Percentiles rank a stretch among this genome's conserved stretches.
phyloP scores from a whole-genome alignment of 768 basidiomycete species.

The Jaapia argillacea region DNA sequence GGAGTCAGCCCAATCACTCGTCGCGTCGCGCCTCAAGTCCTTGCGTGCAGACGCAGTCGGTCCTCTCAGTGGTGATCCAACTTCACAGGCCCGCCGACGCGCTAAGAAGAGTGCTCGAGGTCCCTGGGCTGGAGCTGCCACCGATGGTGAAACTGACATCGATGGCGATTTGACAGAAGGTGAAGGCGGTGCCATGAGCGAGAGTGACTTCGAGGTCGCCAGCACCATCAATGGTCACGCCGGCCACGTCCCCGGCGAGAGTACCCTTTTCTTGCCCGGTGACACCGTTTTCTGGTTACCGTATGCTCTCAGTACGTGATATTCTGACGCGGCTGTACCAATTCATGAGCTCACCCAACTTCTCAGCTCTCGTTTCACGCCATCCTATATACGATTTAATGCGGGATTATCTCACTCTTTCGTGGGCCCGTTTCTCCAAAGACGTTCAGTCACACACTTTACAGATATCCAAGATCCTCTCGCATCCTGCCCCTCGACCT shows the following conservation, averaged over 20 bases:
- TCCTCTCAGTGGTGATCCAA: conserved; percentile 41
- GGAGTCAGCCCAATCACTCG: conserved; percentile 68
- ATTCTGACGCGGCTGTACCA: conserved; percentile 6
- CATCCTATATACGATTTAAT: conserved; percentile 93
- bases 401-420: conserved; percentile 92
- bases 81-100: conserved; percentile 43
- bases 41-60: conserved; percentile 46
- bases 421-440: conserved; percentile 90
- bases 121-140: conserved; percentile 54
- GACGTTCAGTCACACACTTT: conserved; percentile 89
- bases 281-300: conserved; percentile 95
- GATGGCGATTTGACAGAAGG: conserved; percentile 56
- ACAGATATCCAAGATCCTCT: conserved; percentile 81
- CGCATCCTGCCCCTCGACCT: conserved; percentile 79
- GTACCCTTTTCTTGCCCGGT: conserved; percentile 79
- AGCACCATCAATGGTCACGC: conserved; percentile 62
- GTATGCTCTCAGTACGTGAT: conserved; percentile 71
- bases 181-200: conserved; percentile 66
- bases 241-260: conserved; percentile 78
- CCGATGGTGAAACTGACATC: conserved; percentile 62
- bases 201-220: conserved; percentile 79
- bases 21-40: conserved; percentile 57
- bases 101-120: conserved; percentile 52
- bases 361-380: conserved; percentile 75
- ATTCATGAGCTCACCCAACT: neutral